Evolutionary conservation across 768 basidiomycete species (phyloP).

Genomic region (Mycena maculata): DNA sequence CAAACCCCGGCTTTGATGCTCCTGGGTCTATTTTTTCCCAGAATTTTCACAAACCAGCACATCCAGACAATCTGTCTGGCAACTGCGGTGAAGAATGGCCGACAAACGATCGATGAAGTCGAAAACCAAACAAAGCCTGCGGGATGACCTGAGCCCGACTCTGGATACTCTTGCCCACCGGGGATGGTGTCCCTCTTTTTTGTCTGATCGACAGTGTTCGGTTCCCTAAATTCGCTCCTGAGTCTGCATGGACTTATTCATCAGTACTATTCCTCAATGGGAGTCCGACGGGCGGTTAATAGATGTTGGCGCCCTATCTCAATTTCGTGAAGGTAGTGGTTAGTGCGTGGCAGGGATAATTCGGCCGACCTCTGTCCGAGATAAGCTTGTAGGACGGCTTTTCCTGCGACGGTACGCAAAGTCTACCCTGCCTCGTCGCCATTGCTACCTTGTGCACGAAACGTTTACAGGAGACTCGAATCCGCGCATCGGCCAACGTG

Average conservation of each 20-base stretch:
- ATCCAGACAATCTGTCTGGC: no score
- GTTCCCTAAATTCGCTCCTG: background rate
- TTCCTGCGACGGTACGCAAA: background rate
- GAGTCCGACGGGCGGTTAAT: conserved; percentile 16
- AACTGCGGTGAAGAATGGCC: no score
- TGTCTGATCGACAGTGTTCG: no score
- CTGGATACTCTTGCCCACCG: no score
- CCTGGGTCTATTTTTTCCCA: background rate
- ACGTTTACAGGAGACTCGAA: conserved; percentile 4
- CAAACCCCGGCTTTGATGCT: background rate
- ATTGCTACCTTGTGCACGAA: conserved; percentile 6
- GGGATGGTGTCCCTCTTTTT: no score
- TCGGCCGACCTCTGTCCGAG: conserved; percentile 29
- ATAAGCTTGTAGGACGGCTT: conserved; percentile 10
- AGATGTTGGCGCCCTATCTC: conserved; percentile 22
- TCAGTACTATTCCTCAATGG: conserved; percentile 6
- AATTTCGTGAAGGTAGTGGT: background rate
- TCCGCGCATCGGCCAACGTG: conserved; percentile 9
- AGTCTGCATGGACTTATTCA: background rate
- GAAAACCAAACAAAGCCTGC: no score
- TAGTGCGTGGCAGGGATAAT: conserved; percentile 20
- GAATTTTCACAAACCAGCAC: background rate
- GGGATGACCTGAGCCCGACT: no score
- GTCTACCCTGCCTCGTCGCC: no score
- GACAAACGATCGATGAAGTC: no score